Base-by-base conservation (phyloP, 192 early-diverging fungal genomes). In the Coemansia sp. region DNA sequence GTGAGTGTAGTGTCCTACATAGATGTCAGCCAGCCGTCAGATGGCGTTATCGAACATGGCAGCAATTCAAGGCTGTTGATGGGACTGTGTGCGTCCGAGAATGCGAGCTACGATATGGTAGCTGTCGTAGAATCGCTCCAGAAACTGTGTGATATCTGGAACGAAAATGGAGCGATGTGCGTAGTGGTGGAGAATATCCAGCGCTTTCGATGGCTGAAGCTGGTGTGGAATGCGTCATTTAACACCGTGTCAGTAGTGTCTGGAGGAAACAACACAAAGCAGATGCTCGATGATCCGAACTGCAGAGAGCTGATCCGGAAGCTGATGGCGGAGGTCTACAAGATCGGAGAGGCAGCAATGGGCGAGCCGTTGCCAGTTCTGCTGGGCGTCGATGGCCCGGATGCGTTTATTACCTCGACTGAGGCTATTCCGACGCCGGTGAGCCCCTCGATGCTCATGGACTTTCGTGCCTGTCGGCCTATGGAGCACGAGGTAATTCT, bases 201-300 rank as follows among this genome's bases (percentile, higher is more conserved):
- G 71, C 65, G 74, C 21, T 64, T 78, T 31, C 81, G 88, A 10
- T 91, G 89, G 89, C 75, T 82, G 23, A 91, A 91, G 62, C 65
- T 89, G 4, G 83, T 88, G n/a, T 91, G 89, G 89, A 91, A 89
- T 60, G 87, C 83, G 10, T 82, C 86, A 7, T 88, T 91, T 70
- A 88, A 87, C 41, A 83, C 87, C 0, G 78, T 89, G 10, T 86
- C 86, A n/a, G 84, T 88, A 4, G 64, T 86, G 0, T 82, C 87
- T 0, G 82, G 82, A 7, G 76, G 82, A 53, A 66, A 85, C 55
- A 76, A 86, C 57, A 87, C 85, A 5, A 70, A 73, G 19, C 61
- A 82, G 53, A 81, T 91, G 58, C 68, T 89, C 12, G 77, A 62
- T 3, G 65, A 85, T 56, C 66, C 78, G 12, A 62, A 72, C 23